These are phyloP conservation scores for Blastocystis sp. DNA, from an alignment of 352 stramenopile species.

Conservation along the genomic window DNA sequence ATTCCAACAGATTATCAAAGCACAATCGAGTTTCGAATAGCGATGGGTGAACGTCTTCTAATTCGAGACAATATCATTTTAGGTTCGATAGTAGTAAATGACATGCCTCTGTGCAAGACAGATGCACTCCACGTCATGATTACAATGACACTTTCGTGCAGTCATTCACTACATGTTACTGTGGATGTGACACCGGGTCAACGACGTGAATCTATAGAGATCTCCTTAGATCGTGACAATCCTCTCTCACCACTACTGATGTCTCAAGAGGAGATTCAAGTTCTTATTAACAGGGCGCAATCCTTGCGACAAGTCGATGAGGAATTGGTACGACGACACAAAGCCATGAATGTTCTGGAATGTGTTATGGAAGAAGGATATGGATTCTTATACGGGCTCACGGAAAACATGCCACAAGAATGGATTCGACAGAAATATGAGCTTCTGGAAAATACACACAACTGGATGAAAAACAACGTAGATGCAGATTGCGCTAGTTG, in stretches of 20 bases:
- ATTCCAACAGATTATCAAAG: conserved; percentile 47
- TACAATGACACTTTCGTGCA: conserved; percentile 1
- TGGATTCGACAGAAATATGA: conserved; percentile 33
- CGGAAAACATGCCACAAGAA: background rate
- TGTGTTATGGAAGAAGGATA: conserved; percentile 47
- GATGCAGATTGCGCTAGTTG: conserved; percentile 9
- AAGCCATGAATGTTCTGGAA: conserved; percentile 42
- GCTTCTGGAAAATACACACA: background rate
- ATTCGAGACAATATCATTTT: conserved; percentile 13
- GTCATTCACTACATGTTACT: background rate
- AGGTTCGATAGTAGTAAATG: background rate
- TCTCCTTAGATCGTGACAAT: background rate
- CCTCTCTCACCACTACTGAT: background rate
- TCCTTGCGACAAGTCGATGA: background rate
- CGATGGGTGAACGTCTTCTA: conserved; percentile 35
- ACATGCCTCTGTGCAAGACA: background rate
- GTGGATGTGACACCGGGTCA: background rate
- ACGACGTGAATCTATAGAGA: background rate
- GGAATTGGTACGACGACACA: background rate
- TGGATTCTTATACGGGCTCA: background rate
- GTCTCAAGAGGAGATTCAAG: background rate
- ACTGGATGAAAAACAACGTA: conserved; percentile 52
- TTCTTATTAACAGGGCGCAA: background rate
- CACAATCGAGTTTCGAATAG: background rate
- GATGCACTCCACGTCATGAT: background rate